A percentile compares a stretch with the other conserved stretches of the same genome.
These are phyloP conservation scores for Sporothrix curviconia DNA, from an alignment of 2,329 filamentous ascomycete genomes.

Conservation along the genomic window DNA sequence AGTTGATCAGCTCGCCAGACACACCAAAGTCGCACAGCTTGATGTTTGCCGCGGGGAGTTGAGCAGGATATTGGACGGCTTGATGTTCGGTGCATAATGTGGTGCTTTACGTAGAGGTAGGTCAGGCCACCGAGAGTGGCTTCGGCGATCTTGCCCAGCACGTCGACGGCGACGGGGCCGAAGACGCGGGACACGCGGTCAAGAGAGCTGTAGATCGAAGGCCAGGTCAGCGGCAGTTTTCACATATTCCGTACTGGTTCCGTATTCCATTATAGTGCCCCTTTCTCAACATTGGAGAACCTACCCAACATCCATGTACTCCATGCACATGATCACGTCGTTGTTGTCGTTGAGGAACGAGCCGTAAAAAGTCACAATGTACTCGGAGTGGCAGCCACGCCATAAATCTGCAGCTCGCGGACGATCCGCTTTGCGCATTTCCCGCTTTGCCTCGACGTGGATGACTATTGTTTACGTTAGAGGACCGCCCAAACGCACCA, in stretches of 20 bases:
- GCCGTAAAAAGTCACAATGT: constrained; percentile 96
- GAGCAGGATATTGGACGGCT: constrained; percentile 93
- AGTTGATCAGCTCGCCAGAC: constrained; percentile 96
- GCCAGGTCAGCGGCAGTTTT: constrained; percentile 7
- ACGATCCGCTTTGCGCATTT: constrained; percentile 96
- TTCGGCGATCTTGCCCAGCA: constrained; percentile 95
- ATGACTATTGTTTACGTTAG: no score
- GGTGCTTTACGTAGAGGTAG: constrained; percentile 90
- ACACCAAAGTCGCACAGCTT: constrained; percentile 98
- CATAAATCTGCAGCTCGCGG: constrained; percentile 94
- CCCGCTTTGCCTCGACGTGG: constrained; percentile 95
- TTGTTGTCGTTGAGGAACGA: constrained; percentile 95
- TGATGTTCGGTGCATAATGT: constrained; percentile 99
- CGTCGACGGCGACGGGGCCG: constrained; percentile 89
- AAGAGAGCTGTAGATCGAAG: constrained; percentile 60
- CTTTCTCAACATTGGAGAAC: constrained; percentile 27
- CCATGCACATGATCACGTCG: constrained; percentile 99
- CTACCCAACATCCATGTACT: constrained; percentile 98
- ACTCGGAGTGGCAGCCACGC: constrained; percentile 94
- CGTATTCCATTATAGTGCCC: no score
- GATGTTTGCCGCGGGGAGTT: constrained; percentile 90
- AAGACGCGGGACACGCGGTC: constrained; percentile 93
- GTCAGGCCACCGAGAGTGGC: constrained; percentile 87
- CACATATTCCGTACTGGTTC: no score
- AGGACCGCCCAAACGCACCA: no score